phyloP scores from a whole-genome alignment of 1,284 basidiomycete genomes.

The Ceraceosorus bombacis region DNA sequence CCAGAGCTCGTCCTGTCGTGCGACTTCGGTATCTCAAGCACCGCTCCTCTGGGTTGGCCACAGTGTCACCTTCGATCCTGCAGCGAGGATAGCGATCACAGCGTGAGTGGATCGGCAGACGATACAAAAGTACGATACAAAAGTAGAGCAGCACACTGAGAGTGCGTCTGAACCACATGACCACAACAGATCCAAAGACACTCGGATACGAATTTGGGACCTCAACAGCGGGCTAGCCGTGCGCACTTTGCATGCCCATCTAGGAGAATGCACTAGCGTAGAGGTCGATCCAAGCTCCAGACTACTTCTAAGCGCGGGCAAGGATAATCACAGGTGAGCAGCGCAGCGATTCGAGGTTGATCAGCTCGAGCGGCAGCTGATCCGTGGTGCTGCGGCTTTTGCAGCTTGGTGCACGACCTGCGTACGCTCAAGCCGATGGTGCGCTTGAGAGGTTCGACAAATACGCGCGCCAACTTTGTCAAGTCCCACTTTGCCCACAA shows the following conservation, averaged over 20 bases:
- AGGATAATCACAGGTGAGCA: slow-evolving; percentile 49
- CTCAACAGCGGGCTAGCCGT: slow-evolving; percentile 51
- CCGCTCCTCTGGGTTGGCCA: background rate
- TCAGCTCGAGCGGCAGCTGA: slow-evolving; percentile 5
- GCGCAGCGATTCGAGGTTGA: slow-evolving; percentile 50
- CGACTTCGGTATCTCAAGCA: no score
- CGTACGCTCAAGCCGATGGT: slow-evolving; percentile 47
- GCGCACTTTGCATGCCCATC: slow-evolving; percentile 50
- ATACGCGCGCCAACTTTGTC: slow-evolving; percentile 54
- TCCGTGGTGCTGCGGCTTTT: no score
- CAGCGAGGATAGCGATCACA: slow-evolving; percentile 51
- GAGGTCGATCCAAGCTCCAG: slow-evolving; percentile 51
- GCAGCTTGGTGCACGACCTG: slow-evolving; percentile 20
- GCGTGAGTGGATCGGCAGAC: slow-evolving; percentile 28
- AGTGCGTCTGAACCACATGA: background rate
- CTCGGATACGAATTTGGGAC: slow-evolving; percentile 53
- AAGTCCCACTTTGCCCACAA: slow-evolving; percentile 50
- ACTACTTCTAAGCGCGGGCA: slow-evolving; percentile 51
- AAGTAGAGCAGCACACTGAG: background rate
- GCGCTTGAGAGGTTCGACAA: slow-evolving; percentile 53
- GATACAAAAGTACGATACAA: background rate
- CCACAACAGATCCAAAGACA: slow-evolving; percentile 48
- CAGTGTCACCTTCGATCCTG: slow-evolving; percentile 49
- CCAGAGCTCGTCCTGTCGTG: no score
- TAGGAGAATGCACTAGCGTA: slow-evolving; percentile 53